phyloP scores from a whole-genome alignment of 495 filamentous ascomycete species.

The Penicillium crystallinum region DNA sequence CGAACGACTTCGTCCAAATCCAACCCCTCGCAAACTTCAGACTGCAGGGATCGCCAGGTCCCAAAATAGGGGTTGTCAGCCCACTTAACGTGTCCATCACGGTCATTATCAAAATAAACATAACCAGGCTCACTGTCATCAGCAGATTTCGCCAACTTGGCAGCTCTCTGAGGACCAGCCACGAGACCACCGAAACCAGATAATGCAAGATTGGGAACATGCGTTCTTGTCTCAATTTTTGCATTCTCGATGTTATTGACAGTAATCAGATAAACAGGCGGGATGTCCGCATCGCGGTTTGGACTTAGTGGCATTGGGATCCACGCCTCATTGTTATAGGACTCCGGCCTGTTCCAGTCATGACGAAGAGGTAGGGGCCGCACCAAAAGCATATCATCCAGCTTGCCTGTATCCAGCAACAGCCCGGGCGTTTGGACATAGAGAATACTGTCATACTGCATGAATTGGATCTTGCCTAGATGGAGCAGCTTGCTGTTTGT shows the following conservation, averaged over 20 bases:
- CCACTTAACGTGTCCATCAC: slow-evolving; percentile 34
- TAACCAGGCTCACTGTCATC: slow-evolving; percentile 29
- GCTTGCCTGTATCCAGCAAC: slow-evolving; percentile 33
- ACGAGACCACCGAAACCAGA: slow-evolving; percentile 35
- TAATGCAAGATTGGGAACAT: slow-evolving; percentile 36
- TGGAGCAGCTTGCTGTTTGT: slow-evolving; percentile 42
- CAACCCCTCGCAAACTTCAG: slow-evolving; percentile 35
- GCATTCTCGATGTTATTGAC: slow-evolving; percentile 37
- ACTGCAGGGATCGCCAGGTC: slow-evolving; percentile 34
- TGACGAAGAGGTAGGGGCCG: slow-evolving; percentile 33
- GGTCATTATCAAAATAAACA: slow-evolving; percentile 40
- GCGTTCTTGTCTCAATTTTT: slow-evolving; percentile 38
- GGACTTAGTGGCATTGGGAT: slow-evolving; percentile 37
- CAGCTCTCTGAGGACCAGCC: slow-evolving; percentile 23
- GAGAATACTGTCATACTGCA: slow-evolving; percentile 44
- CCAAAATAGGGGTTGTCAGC: slow-evolving; percentile 35
- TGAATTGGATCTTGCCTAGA: slow-evolving; percentile 43
- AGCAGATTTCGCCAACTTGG: slow-evolving; percentile 1
- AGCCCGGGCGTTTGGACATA: slow-evolving; percentile 40
- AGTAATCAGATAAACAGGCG: slow-evolving; percentile 40
- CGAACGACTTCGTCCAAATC: slow-evolving; percentile 26
- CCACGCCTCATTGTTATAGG: slow-evolving; percentile 42
- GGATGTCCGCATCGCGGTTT: slow-evolving; percentile 30
- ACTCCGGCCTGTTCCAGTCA: slow-evolving; percentile 34
- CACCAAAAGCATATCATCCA: slow-evolving; percentile 36